These are phyloP conservation scores for Streptanthus diversifolius DNA, from an alignment of 345 rosid genomes.

Conservation along the genomic window DNA sequence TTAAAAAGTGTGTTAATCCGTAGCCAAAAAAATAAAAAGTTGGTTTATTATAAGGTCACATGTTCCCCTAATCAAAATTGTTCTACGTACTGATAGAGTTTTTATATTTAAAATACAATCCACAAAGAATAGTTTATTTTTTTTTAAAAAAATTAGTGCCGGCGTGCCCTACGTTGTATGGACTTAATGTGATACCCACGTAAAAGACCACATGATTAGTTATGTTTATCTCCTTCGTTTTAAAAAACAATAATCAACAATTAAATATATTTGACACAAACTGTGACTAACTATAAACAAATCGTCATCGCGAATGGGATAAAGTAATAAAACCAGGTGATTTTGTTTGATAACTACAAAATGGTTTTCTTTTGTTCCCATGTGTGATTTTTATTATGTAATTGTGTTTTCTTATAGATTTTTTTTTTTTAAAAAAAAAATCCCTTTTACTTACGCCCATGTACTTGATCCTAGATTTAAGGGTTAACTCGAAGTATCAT, in stretches of 20 bases:
- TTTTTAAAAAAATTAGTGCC: not conserved
- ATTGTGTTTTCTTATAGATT: not conserved
- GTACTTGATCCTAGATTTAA: not conserved
- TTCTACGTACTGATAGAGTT: not conserved
- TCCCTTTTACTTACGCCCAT: not conserved
- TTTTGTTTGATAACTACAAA: constrained; percentile 1
- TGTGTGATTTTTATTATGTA: not conserved
- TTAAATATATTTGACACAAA: not conserved
- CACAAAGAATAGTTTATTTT: not conserved
- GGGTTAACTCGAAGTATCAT: not conserved
- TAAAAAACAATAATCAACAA: not conserved
- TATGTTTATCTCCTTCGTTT: constrained; percentile 9
- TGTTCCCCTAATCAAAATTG: not conserved
- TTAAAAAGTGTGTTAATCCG: not conserved
- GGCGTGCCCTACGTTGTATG: constrained; percentile 30
- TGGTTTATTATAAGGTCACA: not conserved
- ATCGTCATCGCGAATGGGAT: constrained; percentile 9
- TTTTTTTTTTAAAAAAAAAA: too few relatives aligned
- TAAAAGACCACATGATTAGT: constrained; percentile 39
- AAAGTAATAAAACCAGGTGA: not conserved
- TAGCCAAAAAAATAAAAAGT: not conserved
- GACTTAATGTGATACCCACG: constrained; percentile 34
- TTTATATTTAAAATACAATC: not conserved
- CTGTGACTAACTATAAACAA: not conserved
- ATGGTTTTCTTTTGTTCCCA: not conserved